These are phyloP conservation scores for Waltergamsia citrina DNA, from an alignment of 2,329 filamentous ascomycete genomes.

Conservation along the genomic window DNA sequence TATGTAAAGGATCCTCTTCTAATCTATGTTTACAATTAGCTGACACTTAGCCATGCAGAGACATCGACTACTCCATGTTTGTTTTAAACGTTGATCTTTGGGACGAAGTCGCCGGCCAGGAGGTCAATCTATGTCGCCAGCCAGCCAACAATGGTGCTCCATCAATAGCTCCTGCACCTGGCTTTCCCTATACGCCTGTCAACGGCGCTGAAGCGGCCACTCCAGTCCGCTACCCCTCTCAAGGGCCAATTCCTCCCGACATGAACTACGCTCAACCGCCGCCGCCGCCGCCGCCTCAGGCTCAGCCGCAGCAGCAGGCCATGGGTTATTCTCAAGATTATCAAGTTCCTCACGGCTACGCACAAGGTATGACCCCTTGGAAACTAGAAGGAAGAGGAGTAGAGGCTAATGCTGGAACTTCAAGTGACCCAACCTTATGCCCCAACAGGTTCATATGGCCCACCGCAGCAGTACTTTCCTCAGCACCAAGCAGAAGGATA, in stretches of 20 bases:
- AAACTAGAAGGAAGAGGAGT: conserved; percentile 2
- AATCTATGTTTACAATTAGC: neutral
- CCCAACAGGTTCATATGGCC: conserved; percentile 21
- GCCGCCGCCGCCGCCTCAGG: conserved; percentile 11
- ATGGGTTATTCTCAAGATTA: conserved; percentile 22
- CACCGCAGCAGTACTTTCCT: conserved; percentile 26
- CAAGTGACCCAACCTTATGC: conserved; percentile 19
- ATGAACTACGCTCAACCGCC: conserved; percentile 2
- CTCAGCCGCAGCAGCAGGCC: conserved; percentile 11
- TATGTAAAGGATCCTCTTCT: conserved; percentile 32
- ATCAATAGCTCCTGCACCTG: conserved; percentile 69
- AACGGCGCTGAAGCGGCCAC: conserved; percentile 20
- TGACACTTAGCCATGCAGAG: neutral
- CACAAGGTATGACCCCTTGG: conserved; percentile 20
- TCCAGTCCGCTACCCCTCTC: conserved; percentile 18
- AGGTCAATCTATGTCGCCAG: conserved; percentile 58
- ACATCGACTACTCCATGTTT: conserved; percentile 25
- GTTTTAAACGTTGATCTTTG: conserved; percentile 60
- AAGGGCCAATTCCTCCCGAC: conserved; percentile 28
- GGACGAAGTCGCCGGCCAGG: conserved; percentile 54
- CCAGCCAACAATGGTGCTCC: conserved; percentile 54
- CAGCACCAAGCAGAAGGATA: conserved; percentile 21
- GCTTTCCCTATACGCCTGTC: conserved; percentile 58
- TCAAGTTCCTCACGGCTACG: conserved; percentile 17
- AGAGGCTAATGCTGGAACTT: too few relatives aligned